A percentile compares a stretch with the other conserved stretches of the same genome.
These are phyloP conservation scores for Clausena lansium DNA, from an alignment of 345 rosid species.

Conservation along the genomic window DNA sequence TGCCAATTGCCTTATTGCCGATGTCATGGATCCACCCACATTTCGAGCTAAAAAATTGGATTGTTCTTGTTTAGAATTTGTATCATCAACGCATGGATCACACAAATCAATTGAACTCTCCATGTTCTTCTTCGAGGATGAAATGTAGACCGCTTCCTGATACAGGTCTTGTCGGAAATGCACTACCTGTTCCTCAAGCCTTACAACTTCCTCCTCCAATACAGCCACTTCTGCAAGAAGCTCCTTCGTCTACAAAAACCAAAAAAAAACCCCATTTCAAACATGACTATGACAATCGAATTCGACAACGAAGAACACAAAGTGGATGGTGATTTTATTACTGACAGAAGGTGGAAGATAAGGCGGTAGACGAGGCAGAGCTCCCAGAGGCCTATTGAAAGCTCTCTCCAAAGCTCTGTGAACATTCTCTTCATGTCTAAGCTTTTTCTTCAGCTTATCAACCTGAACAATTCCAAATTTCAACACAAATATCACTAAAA, in stretches of 20 bases:
- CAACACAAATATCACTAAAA: not conserved
- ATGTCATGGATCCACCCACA: constrained; percentile 21
- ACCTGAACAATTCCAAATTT: constrained; percentile 46
- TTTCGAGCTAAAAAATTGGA: constrained; percentile 23
- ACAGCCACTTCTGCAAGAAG: constrained; percentile 97
- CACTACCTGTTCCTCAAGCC: constrained; percentile 81
- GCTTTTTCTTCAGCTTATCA: constrained; percentile 79
- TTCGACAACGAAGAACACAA: not conserved
- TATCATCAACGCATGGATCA: constrained; percentile 20
- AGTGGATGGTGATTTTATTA: constrained; percentile 22
- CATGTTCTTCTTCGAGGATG: constrained; percentile 49
- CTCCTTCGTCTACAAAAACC: constrained; percentile 59
- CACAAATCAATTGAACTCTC: constrained; percentile 32
- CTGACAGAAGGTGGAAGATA: constrained; percentile 81
- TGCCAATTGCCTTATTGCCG: constrained; percentile 19
- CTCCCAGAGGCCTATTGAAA: constrained; percentile 78
- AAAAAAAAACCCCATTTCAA: constrained; percentile 28
- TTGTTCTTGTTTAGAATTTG: constrained; percentile 29
- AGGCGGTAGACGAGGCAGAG: constrained; percentile 93
- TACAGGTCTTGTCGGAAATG: constrained; percentile 67
- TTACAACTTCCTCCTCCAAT: constrained; percentile 79
- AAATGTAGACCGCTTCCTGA: constrained; percentile 66
- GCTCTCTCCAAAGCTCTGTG: constrained; percentile 91
- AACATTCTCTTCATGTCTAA: constrained; percentile 75
- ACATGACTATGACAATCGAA: not conserved